Evolutionary conservation across 352 stramenopile genomes (phyloP), one percentile per base, ranked within the genome.

Genomic region (Globisporangium irregulare): DNA sequence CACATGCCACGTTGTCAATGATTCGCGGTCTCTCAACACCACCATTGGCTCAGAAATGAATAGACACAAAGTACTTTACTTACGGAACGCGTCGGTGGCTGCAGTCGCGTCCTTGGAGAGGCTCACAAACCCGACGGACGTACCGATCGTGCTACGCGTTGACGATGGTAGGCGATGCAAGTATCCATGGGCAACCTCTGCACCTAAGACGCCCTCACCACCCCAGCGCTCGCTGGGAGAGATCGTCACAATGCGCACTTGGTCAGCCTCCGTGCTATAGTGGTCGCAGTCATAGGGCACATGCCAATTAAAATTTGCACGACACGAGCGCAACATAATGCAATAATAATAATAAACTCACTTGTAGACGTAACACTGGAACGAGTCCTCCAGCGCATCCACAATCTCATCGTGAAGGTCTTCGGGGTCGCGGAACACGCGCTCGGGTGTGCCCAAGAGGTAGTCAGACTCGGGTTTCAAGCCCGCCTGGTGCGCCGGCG

Each of bases 301-400:
- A 62, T 22, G 34, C 12, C 14, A 56, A 8, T 58, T 32, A 59
- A 5, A 15, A 66, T 32, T 56, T 14, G 65, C n/a, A n/a, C 27
- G 36, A 59, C n/a, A 15, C n/a, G 1, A 67, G 22, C 27, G 34
- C 29, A 14, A 58, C 7, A 51, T 57, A 12, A 24, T 1, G 20
- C 8, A 2, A 24, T 4, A 14, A 38, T 41, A 15, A 12, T 4
- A 14, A 38, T 41, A 15, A 10, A 75, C 82, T 22, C 55, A 94
- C 88, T 97, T 99, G 87, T 99, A 99, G 15, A 99, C 96, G 72
- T 99, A 99, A 62, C 98, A 94, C 79, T 99, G 96, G 66, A 99
- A 92, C 2, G 97, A 90, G 54, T 91, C 78, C 71, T 99, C 91
- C 5, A 98, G 64, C 62, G 98, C 79, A 51, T 95, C 75, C 64